These are phyloP conservation scores for Aspergillus quadrilineatus DNA, from an alignment of 2,329 filamentous ascomycete species.

Conservation along the genomic window DNA sequence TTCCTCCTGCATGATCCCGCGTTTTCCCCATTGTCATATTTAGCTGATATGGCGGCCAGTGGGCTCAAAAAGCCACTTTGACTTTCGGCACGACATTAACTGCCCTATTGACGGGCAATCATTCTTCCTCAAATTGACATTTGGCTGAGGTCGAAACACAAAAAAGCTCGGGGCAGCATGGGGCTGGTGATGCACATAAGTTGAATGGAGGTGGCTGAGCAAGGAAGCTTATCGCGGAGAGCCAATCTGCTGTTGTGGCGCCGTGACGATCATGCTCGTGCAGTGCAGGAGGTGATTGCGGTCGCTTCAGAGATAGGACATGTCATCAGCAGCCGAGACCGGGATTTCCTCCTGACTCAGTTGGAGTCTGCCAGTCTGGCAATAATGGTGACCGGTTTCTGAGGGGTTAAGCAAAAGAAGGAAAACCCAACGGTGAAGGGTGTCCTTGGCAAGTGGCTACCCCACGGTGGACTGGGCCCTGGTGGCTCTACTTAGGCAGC, in stretches of 20 bases:
- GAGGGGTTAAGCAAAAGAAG: not conserved
- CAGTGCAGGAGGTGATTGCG: not conserved
- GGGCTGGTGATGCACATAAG: slow-evolving; percentile 12
- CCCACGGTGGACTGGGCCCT: not conserved
- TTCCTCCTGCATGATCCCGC: slow-evolving; percentile 2
- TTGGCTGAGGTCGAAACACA: not conserved
- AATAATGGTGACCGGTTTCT: not conserved
- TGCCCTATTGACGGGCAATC: not conserved
- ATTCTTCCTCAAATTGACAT: not conserved
- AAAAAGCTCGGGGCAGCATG: slow-evolving; percentile 18
- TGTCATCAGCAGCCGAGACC: not conserved
- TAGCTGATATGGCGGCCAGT: not conserved
- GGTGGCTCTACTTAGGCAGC: not conserved
- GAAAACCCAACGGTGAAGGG: not conserved
- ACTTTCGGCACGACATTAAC: not conserved
- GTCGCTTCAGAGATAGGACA: not conserved
- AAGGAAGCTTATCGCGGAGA: slow-evolving; percentile 10
- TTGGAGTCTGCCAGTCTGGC: not conserved
- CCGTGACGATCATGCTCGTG: not conserved
- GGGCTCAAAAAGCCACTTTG: not conserved
- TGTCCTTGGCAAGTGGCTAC: not conserved
- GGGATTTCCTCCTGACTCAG: not conserved
- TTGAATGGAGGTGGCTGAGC: not conserved
- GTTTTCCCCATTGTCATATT: not conserved
- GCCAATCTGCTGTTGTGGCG: slow-evolving; percentile 10